phyloP scores from a whole-genome alignment of 2,329 filamentous ascomycete genomes.

The Colletotrichum tamarilloi region DNA sequence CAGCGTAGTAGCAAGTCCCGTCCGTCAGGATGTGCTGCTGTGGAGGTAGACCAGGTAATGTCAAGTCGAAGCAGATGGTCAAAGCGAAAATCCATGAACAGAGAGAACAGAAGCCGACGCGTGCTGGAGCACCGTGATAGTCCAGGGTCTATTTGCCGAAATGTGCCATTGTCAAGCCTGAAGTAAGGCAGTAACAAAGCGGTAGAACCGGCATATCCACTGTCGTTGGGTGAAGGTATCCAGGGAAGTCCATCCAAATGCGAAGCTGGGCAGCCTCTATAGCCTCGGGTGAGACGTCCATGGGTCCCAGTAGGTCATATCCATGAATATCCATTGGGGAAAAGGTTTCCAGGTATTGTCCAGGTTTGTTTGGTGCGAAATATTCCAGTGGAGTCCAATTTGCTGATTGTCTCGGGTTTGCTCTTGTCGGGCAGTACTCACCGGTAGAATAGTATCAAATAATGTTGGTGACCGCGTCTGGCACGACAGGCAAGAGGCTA shows the following conservation, averaged over 20 bases:
- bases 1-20: neutral
- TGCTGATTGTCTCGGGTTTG: slow-evolving; percentile 11
- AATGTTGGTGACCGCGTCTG: slow-evolving; percentile 45
- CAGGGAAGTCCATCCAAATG: slow-evolving; percentile 21
- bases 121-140: neutral
- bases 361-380: slow-evolving; percentile 33
- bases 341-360: slow-evolving; percentile 5
- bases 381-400: slow-evolving; percentile 38
- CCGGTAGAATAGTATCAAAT: slow-evolving; percentile 34
- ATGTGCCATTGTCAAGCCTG: slow-evolving; percentile 3
- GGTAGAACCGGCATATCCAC: neutral
- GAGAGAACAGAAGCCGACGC: slow-evolving; percentile 21
- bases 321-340: neutral
- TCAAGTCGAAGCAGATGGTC: slow-evolving; percentile 1
- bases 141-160: neutral
- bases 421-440: slow-evolving; percentile 52
- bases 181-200: slow-evolving; percentile 9
- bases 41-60: neutral
- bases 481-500: slow-evolving; percentile 40
- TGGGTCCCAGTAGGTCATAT: neutral
- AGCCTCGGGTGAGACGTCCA: slow-evolving; percentile 29
- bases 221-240: neutral
- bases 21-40: neutral
- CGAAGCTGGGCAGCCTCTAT: slow-evolving; percentile 16
- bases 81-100: slow-evolving; percentile 29